These are phyloP conservation scores for Ceratocystis eucalypticola DNA, from an alignment of 2,329 filamentous ascomycete species.

Conservation along the genomic window DNA sequence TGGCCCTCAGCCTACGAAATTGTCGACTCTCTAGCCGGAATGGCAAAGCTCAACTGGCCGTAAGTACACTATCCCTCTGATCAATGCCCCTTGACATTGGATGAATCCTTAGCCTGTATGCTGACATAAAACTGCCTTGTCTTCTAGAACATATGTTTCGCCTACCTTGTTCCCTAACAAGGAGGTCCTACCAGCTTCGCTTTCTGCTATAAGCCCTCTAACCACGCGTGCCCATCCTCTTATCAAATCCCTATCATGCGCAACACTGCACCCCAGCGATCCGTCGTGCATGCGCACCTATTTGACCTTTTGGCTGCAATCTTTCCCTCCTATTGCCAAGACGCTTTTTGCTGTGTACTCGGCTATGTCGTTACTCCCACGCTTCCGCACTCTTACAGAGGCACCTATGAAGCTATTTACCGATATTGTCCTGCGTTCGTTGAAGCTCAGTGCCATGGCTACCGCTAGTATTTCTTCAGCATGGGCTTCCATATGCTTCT, in stretches of 20 bases:
- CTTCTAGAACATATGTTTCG: conserved; percentile 55
- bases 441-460: conserved; percentile 59
- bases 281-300: conserved; percentile 82
- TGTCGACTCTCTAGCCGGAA: conserved; percentile 66
- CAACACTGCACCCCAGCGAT: conserved; percentile 72
- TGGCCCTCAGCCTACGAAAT: conserved; percentile 71
- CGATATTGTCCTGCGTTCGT: conserved; percentile 50
- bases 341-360: conserved; percentile 66
- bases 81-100: not conserved
- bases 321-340: conserved; percentile 65
- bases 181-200: conserved; percentile 49
- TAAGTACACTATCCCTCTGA: conserved; percentile 32
- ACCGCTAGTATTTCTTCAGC: conserved; percentile 73
- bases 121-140: conserved; percentile 14
- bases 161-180: conserved; percentile 73
- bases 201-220: conserved; percentile 60
- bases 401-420: conserved; percentile 50
- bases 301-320: conserved; percentile 71
- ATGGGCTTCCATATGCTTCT: conserved; percentile 83
- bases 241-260: conserved; percentile 75
- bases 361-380: conserved; percentile 51
- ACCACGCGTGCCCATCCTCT: conserved; percentile 76
- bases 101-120: conserved; percentile 19
- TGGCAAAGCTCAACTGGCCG: conserved; percentile 76
- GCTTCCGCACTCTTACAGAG: conserved; percentile 53